These are phyloP conservation scores for Acanthamoeba comandoni DNA, from an alignment of 208 protist genomes.

Conservation along the genomic window DNA sequence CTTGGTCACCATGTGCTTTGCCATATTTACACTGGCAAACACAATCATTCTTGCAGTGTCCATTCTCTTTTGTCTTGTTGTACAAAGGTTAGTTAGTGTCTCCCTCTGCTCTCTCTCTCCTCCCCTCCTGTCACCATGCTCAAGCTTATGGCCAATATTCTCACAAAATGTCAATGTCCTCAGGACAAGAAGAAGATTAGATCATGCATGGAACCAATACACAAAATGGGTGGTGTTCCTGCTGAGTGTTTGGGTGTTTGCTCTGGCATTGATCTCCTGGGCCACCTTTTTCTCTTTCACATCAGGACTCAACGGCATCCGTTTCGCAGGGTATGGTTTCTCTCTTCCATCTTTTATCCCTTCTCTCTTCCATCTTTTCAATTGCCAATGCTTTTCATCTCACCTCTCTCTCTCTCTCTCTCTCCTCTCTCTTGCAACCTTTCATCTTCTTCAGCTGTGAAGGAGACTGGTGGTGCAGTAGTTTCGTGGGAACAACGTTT, in stretches of 20 bases:
- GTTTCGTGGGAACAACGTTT: conserved; percentile 3
- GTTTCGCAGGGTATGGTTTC: too few species aligned
- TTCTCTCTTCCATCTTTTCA: not conserved
- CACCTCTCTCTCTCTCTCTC: not conserved
- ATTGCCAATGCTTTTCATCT: not conserved
- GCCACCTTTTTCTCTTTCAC: conserved; percentile 40
- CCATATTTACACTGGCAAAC: conserved; percentile 17
- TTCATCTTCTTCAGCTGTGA: conserved; percentile 50
- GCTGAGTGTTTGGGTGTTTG: conserved; percentile 24
- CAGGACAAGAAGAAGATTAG: conserved; percentile 62
- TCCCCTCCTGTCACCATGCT: not conserved
- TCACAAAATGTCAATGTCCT: not conserved
- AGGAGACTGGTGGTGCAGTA: conserved; percentile 50
- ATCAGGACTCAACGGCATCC: not conserved
- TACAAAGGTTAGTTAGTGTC: conserved; percentile 1
- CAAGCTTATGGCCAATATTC: not conserved
- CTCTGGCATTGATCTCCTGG: conserved; percentile 42
- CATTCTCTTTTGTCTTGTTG: conserved; percentile 64
- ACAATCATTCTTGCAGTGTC: conserved; percentile 5
- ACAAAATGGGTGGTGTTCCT: conserved; percentile 68
- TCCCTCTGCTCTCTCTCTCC: not conserved
- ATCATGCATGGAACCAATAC: not conserved
- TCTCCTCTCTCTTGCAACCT: not conserved
- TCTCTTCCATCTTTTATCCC: not conserved
- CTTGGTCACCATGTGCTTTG: conserved; percentile 42